Evolutionary conservation across 129 eudicot species (phyloP).

Genomic region (Apium graveolens): DNA sequence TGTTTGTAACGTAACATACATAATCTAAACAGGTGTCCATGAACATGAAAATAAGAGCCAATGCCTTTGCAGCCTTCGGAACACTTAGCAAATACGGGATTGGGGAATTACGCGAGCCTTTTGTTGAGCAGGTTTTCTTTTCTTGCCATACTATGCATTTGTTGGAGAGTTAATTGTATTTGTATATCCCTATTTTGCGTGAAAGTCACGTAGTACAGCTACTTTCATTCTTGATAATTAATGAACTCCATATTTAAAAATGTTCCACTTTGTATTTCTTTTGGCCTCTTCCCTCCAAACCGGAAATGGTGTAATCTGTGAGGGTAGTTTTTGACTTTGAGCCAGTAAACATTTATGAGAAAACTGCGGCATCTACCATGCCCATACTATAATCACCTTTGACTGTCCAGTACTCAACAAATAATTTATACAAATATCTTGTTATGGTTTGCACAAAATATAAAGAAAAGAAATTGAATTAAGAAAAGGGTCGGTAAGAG

Average conservation of each 20-base stretch:
- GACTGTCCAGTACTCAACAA: background rate
- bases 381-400: background rate
- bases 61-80: conserved; percentile 94
- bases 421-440: background rate
- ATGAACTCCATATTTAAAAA: background rate
- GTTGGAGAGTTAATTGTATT: background rate
- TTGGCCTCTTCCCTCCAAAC: background rate
- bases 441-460: background rate
- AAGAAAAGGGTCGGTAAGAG: background rate
- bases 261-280: background rate
- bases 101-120: conserved; percentile 59
- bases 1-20: background rate
- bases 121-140: conserved; percentile 80
- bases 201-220: background rate
- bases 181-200: background rate
- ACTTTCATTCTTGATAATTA: background rate
- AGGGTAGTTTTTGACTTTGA: background rate
- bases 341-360: background rate
- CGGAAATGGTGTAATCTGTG: background rate
- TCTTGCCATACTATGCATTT: background rate
- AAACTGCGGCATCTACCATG: background rate
- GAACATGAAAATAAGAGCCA: conserved; percentile 74
- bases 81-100: conserved; percentile 56
- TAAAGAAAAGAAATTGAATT: background rate
- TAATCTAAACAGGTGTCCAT: conserved; percentile 51